These are phyloP conservation scores for Lachnellula arida DNA, from an alignment of 2,329 filamentous ascomycete genomes.

Conservation along the genomic window DNA sequence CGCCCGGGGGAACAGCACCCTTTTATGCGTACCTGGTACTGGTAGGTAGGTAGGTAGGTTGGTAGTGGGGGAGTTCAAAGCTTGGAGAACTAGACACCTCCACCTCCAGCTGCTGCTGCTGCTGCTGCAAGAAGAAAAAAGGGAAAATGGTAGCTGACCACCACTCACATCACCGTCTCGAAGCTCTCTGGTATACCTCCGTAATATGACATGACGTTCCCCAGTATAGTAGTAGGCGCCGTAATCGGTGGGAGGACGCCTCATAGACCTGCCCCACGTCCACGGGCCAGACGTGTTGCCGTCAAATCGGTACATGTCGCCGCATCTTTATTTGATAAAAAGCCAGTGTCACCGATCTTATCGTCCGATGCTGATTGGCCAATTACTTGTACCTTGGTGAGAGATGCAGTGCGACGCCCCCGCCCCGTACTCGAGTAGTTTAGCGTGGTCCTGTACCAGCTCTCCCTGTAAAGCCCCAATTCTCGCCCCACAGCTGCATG, in stretches of 20 bases:
- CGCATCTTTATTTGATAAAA: slow-evolving; percentile 18
- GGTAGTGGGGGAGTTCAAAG: slow-evolving; percentile 4
- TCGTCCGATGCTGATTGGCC: slow-evolving; percentile 17
- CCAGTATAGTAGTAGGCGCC: neutral
- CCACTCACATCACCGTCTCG: neutral
- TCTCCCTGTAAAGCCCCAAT: too few relatives aligned
- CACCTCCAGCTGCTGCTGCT: too few relatives aligned
- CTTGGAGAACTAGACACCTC: neutral
- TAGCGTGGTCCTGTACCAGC: too few relatives aligned
- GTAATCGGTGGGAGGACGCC: neutral
- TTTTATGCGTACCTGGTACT: slow-evolving; percentile 2
- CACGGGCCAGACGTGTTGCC: neutral
- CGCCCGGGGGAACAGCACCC: neutral
- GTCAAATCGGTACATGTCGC: neutral
- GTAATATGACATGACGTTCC: neutral
- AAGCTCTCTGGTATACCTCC: too few relatives aligned
- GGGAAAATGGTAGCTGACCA: neutral
- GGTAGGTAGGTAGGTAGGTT: neutral
- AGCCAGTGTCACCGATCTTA: slow-evolving; percentile 24
- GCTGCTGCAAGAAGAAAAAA: neutral
- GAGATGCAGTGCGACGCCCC: too few relatives aligned
- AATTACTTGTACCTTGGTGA: slow-evolving; percentile 15
- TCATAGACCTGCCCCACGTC: neutral
- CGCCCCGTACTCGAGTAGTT: too few relatives aligned
- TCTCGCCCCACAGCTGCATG: too few relatives aligned